phyloP scores from a whole-genome alignment of 768 basidiomycete genomes.

The Sporobolomyces pararoseus region DNA sequence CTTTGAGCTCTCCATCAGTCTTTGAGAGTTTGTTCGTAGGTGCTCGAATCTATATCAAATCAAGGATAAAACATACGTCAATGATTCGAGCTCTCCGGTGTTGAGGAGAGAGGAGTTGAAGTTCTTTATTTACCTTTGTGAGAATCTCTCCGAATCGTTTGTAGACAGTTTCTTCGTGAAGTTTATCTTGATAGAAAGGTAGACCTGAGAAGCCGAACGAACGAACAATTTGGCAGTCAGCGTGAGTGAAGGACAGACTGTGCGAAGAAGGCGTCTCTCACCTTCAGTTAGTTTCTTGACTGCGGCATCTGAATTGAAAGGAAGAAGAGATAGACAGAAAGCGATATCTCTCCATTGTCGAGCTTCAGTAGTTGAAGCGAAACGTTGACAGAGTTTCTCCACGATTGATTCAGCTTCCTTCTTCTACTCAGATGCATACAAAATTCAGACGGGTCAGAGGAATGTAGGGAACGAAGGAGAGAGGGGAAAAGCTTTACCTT shows the following conservation, averaged over 20 bases:
- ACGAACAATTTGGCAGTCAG: too few species aligned
- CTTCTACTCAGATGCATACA: slow-evolving; percentile 66
- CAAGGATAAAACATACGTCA: background rate
- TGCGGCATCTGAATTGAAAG: slow-evolving; percentile 94
- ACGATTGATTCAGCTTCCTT: slow-evolving; percentile 89
- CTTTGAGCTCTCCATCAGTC: slow-evolving; percentile 85
- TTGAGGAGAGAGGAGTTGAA: background rate
- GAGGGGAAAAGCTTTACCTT: slow-evolving; percentile 59
- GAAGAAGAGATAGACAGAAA: slow-evolving; percentile 86
- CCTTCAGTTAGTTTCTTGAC: slow-evolving; percentile 93
- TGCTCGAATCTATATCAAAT: slow-evolving; percentile 50
- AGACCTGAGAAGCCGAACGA: slow-evolving; percentile 53
- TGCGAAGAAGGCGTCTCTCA: slow-evolving; percentile 25
- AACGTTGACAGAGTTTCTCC: slow-evolving; percentile 94
- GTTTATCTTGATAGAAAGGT: slow-evolving; percentile 90
- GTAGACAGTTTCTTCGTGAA: slow-evolving; percentile 81
- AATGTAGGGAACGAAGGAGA: background rate
- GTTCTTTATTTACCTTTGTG: slow-evolving; percentile 68
- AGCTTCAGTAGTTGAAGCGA: slow-evolving; percentile 78
- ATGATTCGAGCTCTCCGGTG: background rate
- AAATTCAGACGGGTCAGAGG: background rate
- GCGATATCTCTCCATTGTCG: slow-evolving; percentile 98
- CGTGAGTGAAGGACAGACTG: too few species aligned
- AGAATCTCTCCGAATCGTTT: slow-evolving; percentile 82
- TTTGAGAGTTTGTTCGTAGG: slow-evolving; percentile 88